phyloP scores from a whole-genome alignment of 345 rosid genomes.

The Punica granatum region DNA sequence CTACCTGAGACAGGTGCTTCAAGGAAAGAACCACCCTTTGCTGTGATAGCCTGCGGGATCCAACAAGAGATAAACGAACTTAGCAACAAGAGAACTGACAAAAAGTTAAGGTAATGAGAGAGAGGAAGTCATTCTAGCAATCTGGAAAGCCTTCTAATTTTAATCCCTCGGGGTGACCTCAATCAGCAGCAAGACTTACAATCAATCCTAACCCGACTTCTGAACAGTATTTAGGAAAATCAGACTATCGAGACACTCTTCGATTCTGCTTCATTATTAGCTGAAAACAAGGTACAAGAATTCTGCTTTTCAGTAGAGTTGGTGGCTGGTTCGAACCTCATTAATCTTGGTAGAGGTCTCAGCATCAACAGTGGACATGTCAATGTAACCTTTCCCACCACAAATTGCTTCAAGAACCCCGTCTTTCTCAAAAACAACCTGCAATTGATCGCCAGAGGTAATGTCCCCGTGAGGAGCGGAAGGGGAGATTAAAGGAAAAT shows the following conservation, averaged over 20 bases:
- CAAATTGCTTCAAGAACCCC: conserved; percentile 75
- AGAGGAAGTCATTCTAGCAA: no score
- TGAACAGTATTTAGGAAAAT: not conserved
- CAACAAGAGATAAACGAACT: not conserved
- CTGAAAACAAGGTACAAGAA: not conserved
- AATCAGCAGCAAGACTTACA: not conserved
- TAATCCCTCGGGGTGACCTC: not conserved
- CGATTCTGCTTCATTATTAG: not conserved
- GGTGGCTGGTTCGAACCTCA: conserved; percentile 30
- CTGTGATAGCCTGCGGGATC: conserved; percentile 51
- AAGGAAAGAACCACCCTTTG: conserved; percentile 72
- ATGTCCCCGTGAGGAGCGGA: not conserved
- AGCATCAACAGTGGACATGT: conserved; percentile 93
- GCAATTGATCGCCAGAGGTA: conserved; percentile 11
- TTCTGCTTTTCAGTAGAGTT: not conserved
- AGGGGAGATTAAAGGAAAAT: not conserved
- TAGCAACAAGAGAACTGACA: not conserved
- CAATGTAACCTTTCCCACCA: conserved; percentile 70
- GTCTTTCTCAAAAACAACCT: conserved; percentile 84
- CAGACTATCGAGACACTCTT: not conserved
- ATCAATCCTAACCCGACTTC: not conserved
- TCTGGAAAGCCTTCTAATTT: not conserved
- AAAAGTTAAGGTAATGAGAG: not conserved
- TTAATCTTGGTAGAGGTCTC: conserved; percentile 72
- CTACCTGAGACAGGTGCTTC: conserved; percentile 99